Conservation (phyloP, 768 basidiomycete genomes). For the Podaxis sp. region DNA sequence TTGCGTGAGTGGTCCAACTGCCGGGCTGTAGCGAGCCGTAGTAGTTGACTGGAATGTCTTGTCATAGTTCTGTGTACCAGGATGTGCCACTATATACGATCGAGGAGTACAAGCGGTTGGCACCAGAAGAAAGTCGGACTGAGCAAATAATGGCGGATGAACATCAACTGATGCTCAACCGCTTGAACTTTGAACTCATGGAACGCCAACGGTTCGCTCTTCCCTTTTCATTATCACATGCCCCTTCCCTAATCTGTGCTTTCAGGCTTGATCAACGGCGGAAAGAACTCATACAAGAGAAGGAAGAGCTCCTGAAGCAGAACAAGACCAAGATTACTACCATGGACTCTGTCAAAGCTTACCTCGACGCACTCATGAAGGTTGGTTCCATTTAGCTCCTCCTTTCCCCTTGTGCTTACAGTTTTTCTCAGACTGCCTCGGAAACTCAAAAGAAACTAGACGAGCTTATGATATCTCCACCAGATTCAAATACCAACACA, state of each 20-base stretch:
- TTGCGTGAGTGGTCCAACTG: constrained; percentile 60
- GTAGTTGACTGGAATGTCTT: constrained; percentile 7
- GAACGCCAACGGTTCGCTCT: constrained; percentile 78
- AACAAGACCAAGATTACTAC: constrained; percentile 71
- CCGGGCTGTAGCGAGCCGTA: not conserved
- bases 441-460: constrained; percentile 78
- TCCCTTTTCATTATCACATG: constrained; percentile 13
- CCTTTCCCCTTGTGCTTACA: constrained; percentile 10
- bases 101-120: constrained; percentile 66
- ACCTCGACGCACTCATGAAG: constrained; percentile 78
- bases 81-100: constrained; percentile 75
- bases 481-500: constrained; percentile 25
- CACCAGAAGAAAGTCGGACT: constrained; percentile 66
- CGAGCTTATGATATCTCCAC: constrained; percentile 52
- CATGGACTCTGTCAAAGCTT: constrained; percentile 75
- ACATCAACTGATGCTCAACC: constrained; percentile 86
- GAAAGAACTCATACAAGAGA: constrained; percentile 66
- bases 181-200: constrained; percentile 82
- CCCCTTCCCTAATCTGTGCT: not conserved
- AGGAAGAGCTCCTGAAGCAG: constrained; percentile 79
- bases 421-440: constrained; percentile 51
- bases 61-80: constrained; percentile 78
- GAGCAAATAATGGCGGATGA: constrained; percentile 62
- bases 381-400: constrained; percentile 32
- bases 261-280: constrained; percentile 69